These are phyloP conservation scores for Nasturtium officinale DNA, from an alignment of 345 rosid species.

Conservation along the genomic window DNA sequence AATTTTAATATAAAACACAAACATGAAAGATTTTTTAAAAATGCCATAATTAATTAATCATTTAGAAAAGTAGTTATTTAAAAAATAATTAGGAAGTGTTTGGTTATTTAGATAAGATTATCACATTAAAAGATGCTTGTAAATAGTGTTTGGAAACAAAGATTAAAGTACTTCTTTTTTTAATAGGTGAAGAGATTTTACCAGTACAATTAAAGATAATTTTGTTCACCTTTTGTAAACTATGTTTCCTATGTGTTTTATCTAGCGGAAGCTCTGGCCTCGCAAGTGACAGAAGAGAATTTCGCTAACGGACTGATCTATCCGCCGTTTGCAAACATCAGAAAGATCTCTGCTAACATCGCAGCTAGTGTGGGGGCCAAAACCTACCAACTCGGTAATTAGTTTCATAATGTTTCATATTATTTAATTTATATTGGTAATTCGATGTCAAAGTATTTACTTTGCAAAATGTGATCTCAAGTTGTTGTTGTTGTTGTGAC, in stretches of 20 bases:
- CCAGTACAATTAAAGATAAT: neutral
- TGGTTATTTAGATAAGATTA: too few species aligned
- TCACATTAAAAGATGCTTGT: too few species aligned
- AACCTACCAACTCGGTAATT: slow-evolving; percentile 89
- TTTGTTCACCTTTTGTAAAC: neutral
- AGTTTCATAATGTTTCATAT: slow-evolving; percentile 32
- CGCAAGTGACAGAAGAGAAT: slow-evolving; percentile 67
- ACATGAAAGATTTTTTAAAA: too few species aligned
- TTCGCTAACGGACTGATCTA: slow-evolving; percentile 73
- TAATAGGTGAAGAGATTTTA: too few species aligned
- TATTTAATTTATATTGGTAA: neutral
- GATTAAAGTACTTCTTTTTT: too few species aligned
- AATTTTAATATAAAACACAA: too few species aligned
- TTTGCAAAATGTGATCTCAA: neutral
- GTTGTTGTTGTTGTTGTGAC: slow-evolving; percentile 1
- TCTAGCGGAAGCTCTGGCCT: slow-evolving; percentile 93
- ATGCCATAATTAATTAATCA: too few species aligned
- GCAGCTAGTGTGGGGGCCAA: slow-evolving; percentile 91
- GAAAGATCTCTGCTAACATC: slow-evolving; percentile 88
- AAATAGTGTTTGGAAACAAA: too few species aligned
- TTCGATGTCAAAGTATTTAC: neutral
- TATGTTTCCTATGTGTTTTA: neutral
- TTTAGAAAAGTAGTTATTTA: too few species aligned
- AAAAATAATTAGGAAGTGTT: too few species aligned
- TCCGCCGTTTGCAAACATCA: slow-evolving; percentile 85